Evolutionary conservation across 139 green algal species (phyloP), one percentile per base, ranked within the genome.

Genomic region (Prasinococcaceae sp.): DNA sequence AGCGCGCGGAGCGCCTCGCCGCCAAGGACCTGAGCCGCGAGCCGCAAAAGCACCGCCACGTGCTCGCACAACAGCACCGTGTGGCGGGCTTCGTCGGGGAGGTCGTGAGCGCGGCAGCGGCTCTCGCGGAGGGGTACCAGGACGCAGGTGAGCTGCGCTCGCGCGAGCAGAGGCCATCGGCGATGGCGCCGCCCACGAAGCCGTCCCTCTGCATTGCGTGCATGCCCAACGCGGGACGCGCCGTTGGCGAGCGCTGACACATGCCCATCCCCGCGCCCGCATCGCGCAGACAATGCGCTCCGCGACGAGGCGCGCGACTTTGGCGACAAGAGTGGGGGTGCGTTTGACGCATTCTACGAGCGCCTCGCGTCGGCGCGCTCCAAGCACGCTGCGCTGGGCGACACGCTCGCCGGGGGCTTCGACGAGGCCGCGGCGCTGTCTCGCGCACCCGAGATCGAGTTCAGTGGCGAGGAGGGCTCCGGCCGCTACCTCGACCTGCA

Each of bases 401-500:
- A n/a, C n/a, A n/a, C n/a, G n/a, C n/a, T n/a, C n/a, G n/a, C n/a
- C n/a, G n/a, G n/a, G n/a, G n/a, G n/a, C n/a, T n/a, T n/a, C n/a
- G n/a, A n/a, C 42, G 42, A 30, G 6, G 20, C 5, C 20, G 23
- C 20, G 6, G 4, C 4, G 12, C 4, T 49, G 20, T 6, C 4
- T 30, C 42, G 20, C 42, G 53, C 5, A 49, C 4, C 73, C 72
- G 0, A 46, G 2, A 43, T 88, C 36, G 55, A 79, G 0, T 94
- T 94, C 69, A 84, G 71, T 20, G 24, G 83, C 4, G 83, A 97
- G 61, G 90, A 98, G 68, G 72, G 44, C 5, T 26, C 79, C 9
- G 90, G 90, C 0, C 74, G 85, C 22, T 94, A 81, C 60, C 67
- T 98, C 47, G 90, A 98, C 79, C 50, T 98, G 56, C 78, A 95